phyloP scores from a whole-genome alignment of 371 early-diverging fungal genomes.

The Apophysomyces elegans region DNA sequence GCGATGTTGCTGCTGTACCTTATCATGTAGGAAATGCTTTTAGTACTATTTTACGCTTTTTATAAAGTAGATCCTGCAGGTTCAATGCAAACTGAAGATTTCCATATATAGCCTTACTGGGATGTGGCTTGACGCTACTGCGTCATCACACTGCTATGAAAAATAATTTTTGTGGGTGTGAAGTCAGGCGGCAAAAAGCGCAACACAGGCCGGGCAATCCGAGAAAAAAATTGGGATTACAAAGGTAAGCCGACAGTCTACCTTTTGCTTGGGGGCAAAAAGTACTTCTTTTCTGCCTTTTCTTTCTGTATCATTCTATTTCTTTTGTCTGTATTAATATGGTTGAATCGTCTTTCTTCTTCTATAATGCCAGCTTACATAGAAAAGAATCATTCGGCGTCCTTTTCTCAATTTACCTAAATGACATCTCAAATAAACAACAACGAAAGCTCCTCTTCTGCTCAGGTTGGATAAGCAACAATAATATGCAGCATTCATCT shows the following conservation, averaged over 20 bases:
- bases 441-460: slow-evolving; percentile 2
- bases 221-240: slow-evolving; percentile 1
- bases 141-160: no score
- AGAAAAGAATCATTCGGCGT: neutral
- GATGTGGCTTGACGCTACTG: no score
- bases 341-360: neutral
- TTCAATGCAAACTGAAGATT: no score
- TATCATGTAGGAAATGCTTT: no score
- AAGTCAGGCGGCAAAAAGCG: neutral
- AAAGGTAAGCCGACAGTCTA: slow-evolving; percentile 5
- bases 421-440: slow-evolving; percentile 2
- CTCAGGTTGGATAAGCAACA: neutral
- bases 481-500: neutral
- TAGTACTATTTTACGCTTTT: no score
- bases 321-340: neutral
- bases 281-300: neutral
- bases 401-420: neutral
- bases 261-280: neutral
- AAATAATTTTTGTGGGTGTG: no score
- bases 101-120: no score
- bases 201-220: slow-evolving; percentile 3
- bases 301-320: neutral
- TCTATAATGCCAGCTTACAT: neutral
- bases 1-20: no score
- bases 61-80: no score